Percentiles rank a stretch among this genome's conserved stretches.
Conservation (phyloP, 169 alveolate species). For the Neospora caninum region DNA sequence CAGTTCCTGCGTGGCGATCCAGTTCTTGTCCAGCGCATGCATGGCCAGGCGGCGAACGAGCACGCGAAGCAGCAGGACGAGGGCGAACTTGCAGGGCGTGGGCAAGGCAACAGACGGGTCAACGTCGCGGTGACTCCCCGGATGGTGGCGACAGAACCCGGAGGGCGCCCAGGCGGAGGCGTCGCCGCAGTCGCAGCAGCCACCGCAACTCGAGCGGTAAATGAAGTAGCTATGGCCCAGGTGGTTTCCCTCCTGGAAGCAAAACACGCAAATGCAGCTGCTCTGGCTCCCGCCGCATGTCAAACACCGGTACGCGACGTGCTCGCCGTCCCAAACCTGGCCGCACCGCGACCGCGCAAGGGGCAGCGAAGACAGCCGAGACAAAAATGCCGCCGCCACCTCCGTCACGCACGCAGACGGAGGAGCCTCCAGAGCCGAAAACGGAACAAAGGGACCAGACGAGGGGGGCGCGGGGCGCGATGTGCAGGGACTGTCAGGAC, state of each 20-base stretch:
- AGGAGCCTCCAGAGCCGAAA: not conserved
- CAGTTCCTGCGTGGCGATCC: slow-evolving; percentile 13
- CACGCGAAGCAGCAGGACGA: slow-evolving; percentile 25
- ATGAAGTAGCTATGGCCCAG: slow-evolving; percentile 72
- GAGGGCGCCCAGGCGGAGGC: slow-evolving; percentile 69
- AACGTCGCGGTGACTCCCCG: not conserved
- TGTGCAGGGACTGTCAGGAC: not conserved
- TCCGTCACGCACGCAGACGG: not conserved
- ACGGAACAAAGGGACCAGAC: not conserved
- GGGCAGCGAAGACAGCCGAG: not conserved
- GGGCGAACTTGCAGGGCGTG: slow-evolving; percentile 6
- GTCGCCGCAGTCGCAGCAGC: slow-evolving; percentile 79
- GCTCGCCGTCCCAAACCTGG: slow-evolving; percentile 75
- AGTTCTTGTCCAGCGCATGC: not conserved
- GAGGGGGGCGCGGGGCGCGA: not conserved
- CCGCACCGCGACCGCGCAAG: slow-evolving; percentile 65
- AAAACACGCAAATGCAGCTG: slow-evolving; percentile 73
- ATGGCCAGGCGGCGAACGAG: slow-evolving; percentile 41
- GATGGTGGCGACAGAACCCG: slow-evolving; percentile 71
- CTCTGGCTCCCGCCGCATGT: slow-evolving; percentile 73
- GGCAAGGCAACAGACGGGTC: slow-evolving; percentile 18
- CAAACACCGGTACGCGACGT: slow-evolving; percentile 73
- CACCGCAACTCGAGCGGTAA: slow-evolving; percentile 73
- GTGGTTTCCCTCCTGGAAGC: slow-evolving; percentile 71
- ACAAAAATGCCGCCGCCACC: not conserved